phyloP scores from a whole-genome alignment of 805 yeast genomes.

The Alloascoidea hylecoeti region DNA sequence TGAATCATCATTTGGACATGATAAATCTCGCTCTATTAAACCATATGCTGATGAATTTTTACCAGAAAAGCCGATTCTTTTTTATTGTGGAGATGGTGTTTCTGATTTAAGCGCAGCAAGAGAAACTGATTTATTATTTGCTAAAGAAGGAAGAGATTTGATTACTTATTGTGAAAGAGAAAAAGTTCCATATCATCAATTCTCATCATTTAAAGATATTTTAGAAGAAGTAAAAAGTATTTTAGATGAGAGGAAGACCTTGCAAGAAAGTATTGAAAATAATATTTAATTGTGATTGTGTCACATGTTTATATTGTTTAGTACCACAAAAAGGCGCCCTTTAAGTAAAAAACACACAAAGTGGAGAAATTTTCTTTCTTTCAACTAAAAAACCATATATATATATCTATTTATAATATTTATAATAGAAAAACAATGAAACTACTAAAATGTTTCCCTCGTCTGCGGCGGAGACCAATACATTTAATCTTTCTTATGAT shows the following conservation, averaged over 20 bases:
- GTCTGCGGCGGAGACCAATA: too few species aligned
- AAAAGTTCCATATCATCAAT: slow-evolving; percentile 73
- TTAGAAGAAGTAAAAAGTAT: slow-evolving; percentile 43
- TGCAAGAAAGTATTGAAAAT: not conserved
- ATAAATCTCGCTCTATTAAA: slow-evolving; percentile 73
- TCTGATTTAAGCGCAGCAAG: slow-evolving; percentile 90
- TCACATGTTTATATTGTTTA: too few species aligned
- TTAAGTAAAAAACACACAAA: too few species aligned
- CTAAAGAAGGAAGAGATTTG: slow-evolving; percentile 84
- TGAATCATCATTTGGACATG: slow-evolving; percentile 86
- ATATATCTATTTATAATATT: too few species aligned
- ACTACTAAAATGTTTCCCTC: too few species aligned
- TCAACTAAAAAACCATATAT: too few species aligned
- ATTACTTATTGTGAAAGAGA: slow-evolving; percentile 74
- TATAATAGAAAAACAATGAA: too few species aligned
- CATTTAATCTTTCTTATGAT: too few species aligned
- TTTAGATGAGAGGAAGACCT: slow-evolving; percentile 23
- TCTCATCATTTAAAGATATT: slow-evolving; percentile 65
- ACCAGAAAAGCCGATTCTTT: slow-evolving; percentile 49
- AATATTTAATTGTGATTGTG: too few species aligned
- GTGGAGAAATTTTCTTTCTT: too few species aligned
- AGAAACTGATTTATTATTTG: slow-evolving; percentile 87
- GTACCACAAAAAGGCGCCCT: too few species aligned
- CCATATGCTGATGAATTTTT: slow-evolving; percentile 22
- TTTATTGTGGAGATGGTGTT: slow-evolving; percentile 97